phyloP scores from a whole-genome alignment of 1,284 basidiomycete species.

The Trichosporon faecale region DNA sequence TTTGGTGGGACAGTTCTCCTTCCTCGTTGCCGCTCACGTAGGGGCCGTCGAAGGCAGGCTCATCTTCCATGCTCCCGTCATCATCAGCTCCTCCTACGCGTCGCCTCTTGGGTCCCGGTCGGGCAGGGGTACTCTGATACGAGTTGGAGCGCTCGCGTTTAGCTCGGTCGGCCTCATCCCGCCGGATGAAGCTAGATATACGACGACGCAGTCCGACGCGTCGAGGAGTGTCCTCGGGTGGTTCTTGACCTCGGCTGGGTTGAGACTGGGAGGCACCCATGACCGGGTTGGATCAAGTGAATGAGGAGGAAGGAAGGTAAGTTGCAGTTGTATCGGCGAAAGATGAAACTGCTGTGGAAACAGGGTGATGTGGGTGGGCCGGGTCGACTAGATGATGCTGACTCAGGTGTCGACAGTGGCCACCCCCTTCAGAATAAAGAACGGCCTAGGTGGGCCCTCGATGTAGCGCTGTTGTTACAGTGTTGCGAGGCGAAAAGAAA shows the following conservation, averaged over 20 bases:
- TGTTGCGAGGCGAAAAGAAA: background rate
- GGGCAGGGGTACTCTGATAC: slow-evolving; percentile 12
- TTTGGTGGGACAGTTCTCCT: background rate
- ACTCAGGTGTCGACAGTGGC: background rate
- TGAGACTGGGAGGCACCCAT: slow-evolving; percentile 39
- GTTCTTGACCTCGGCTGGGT: slow-evolving; percentile 19
- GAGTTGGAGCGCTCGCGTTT: slow-evolving; percentile 25
- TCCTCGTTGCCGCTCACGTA: background rate
- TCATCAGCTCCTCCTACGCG: slow-evolving; percentile 15
- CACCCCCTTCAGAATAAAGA: background rate
- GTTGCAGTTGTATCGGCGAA: background rate
- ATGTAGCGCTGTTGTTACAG: slow-evolving; percentile 1
- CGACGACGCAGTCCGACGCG: slow-evolving; percentile 11
- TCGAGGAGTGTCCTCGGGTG: slow-evolving; percentile 6
- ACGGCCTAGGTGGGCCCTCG: background rate
- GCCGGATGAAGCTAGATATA: slow-evolving; percentile 15
- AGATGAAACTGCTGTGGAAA: background rate
- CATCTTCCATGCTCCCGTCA: slow-evolving; percentile 11
- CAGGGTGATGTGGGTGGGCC: background rate
- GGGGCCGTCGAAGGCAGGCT: background rate
- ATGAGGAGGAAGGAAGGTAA: background rate
- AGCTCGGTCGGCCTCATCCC: slow-evolving; percentile 2
- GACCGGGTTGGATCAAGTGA: background rate
- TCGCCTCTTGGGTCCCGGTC: slow-evolving; percentile 17
- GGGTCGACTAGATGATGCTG: background rate